Evolutionary conservation across 176 grass and related monocot genomes (phyloP).

Genomic region (Carex scoparia): DNA sequence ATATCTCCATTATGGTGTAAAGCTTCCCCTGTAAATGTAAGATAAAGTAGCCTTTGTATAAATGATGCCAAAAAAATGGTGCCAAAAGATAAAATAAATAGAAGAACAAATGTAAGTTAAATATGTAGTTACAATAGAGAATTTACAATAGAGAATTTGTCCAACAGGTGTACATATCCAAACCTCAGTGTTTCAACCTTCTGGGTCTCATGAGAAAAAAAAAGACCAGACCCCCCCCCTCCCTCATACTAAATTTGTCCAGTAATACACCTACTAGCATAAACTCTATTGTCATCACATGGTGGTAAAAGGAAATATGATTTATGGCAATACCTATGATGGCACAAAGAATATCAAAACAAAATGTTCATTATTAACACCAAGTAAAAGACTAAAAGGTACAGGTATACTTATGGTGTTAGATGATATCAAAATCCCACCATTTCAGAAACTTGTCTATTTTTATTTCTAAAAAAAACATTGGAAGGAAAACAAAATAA

Average conservation of each 20-base stretch:
- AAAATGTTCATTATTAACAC: neutral
- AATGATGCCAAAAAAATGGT: neutral
- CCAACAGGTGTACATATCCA: neutral
- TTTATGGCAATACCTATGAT: neutral
- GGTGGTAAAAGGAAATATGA: neutral
- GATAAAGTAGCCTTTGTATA: neutral
- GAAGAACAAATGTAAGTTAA: neutral
- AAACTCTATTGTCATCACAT: neutral
- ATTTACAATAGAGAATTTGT: neutral
- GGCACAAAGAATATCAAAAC: neutral
- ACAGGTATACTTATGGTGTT: neutral
- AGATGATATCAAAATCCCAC: neutral
- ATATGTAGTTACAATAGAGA: neutral
- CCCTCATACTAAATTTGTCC: neutral
- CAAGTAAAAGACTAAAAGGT: neutral
- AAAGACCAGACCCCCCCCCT: neutral
- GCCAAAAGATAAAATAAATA: neutral
- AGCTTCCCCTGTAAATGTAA: constrained; percentile 70
- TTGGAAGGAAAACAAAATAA: neutral
- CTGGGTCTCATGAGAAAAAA: neutral
- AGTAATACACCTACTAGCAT: neutral
- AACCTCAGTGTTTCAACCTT: neutral
- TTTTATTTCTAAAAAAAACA: neutral
- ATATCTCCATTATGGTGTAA: constrained; percentile 95
- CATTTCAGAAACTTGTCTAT: neutral